Base-by-base conservation (phyloP, 225 moss, liverwort and hornwort genomes). In the Pleurozium schreberi region DNA sequence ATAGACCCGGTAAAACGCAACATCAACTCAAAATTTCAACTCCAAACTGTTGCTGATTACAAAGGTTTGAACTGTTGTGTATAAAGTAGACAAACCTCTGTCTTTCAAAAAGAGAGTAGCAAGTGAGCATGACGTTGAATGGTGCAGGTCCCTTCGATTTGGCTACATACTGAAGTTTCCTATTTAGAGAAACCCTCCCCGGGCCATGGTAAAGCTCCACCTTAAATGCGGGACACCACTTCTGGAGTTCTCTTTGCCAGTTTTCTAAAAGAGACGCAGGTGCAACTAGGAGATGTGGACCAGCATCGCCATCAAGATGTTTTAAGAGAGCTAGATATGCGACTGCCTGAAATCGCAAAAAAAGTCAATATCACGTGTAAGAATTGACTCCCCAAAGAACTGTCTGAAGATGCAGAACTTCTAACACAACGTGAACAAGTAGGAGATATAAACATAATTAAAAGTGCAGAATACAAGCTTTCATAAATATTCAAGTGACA, bases 91-190 rank as follows among this genome's bases (percentile, higher is more conserved):
- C 95, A 88, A 88, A 95, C 95, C 95, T 95, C 87, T 96, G 94
- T 80, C 97, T 93, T 87, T 98, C 98, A 87, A 98, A 98, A 86
- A 98, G 88, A 70, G 96, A 95, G 88, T 98, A 98, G 79, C 96
- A 97, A 75, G 98, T 97, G 90, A 98, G 91, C 98, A 98, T 96
- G 58, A 98, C 98, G 88, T 98, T 96, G 92, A 98, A 98, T 55
- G 97, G 97, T 75, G 94, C 93, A 87, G 93, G 93, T 59, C 93
- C 93, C 90, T 92, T 94, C 50, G 88, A 85, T 89, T 85, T 94
- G 68, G 89, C 96, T 91, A 85, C 81, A 87, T 93, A 90, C 87
- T 96, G 96, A 68, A 97, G 96, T 89, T 93, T 96, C 88, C 94
- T 95, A 87, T 95, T 95, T 63, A 96, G 80, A 67, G 93, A 88